These are phyloP conservation scores for Ogataea neopini DNA, from an alignment of 805 yeast species.

Conservation along the genomic window DNA sequence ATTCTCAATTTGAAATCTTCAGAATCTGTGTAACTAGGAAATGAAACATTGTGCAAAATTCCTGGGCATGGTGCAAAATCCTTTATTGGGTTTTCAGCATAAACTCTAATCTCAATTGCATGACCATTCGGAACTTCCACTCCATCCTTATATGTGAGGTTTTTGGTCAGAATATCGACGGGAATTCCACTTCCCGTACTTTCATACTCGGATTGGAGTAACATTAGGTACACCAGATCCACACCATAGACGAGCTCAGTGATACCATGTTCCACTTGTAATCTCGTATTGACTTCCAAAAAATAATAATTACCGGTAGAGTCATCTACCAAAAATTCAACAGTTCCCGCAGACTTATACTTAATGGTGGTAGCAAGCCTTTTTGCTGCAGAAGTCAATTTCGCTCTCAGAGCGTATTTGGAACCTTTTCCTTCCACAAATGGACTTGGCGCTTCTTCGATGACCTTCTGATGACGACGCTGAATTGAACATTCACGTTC, in stretches of 20 bases:
- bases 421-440: conserved; percentile 74
- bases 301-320: conserved; percentile 85
- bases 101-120: conserved; percentile 93
- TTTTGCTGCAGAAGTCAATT: conserved; percentile 80
- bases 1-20: conserved; percentile 70
- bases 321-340: conserved; percentile 90
- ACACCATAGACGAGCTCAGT: conserved; percentile 94
- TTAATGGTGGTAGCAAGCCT: conserved; percentile 77
- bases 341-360: conserved; percentile 96
- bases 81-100: conserved; percentile 95
- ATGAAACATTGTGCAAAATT: conserved; percentile 75
- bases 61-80: conserved; percentile 97
- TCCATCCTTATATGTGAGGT: conserved; percentile 9
- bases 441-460: conserved; percentile 98
- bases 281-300: conserved; percentile 92
- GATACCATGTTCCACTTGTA: conserved; percentile 97
- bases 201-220: conserved; percentile 82
- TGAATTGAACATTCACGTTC: conserved; percentile 98
- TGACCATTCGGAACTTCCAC: conserved; percentile 63
- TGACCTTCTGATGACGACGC: conserved; percentile 93
- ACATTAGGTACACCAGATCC: conserved; percentile 97
- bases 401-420: conserved; percentile 39
- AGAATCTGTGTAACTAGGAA: conserved; percentile 49
- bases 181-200: conserved; percentile 71
- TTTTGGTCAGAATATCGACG: conserved; percentile 36